phyloP scores from a whole-genome alignment of 352 stramenopile species.

The Globisporangium paddicum region DNA sequence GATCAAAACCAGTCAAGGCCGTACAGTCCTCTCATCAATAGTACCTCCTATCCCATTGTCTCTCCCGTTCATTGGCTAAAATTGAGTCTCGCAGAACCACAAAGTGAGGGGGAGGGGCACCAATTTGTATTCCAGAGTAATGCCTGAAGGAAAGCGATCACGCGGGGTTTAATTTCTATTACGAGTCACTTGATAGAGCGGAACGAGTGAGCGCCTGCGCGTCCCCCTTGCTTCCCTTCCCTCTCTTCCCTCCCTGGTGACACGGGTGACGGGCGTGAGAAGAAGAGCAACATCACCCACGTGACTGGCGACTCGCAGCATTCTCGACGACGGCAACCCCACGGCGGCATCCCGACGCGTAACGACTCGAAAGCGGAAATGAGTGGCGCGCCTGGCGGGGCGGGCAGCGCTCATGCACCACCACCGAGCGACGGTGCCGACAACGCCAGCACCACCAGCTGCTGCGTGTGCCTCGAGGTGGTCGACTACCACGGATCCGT shows the following conservation, averaged over 20 bases:
- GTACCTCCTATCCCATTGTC: neutral
- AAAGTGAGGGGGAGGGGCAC: neutral
- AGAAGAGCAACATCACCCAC: neutral
- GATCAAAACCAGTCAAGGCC: neutral
- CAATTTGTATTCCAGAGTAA: neutral
- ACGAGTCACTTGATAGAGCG: no score
- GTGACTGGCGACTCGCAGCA: neutral
- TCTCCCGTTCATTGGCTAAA: neutral
- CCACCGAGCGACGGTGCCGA: neutral
- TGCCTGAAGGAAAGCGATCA: neutral
- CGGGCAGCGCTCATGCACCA: neutral
- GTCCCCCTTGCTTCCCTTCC: neutral
- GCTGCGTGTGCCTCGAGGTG: slow-evolving; percentile 74
- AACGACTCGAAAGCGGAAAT: neutral
- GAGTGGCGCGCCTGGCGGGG: slow-evolving; percentile 1
- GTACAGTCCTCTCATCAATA: neutral
- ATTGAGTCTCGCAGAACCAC: neutral
- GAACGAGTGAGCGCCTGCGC: neutral
- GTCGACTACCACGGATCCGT: slow-evolving; percentile 53
- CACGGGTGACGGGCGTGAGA: no score
- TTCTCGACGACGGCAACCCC: neutral
- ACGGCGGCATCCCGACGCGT: neutral
- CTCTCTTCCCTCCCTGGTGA: no score
- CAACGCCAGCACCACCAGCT: slow-evolving; percentile 15
- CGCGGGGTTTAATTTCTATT: neutral